These are phyloP conservation scores for Cunninghamia lanceolata DNA, from an alignment of 75 land plant genomes.

Conservation along the genomic window DNA sequence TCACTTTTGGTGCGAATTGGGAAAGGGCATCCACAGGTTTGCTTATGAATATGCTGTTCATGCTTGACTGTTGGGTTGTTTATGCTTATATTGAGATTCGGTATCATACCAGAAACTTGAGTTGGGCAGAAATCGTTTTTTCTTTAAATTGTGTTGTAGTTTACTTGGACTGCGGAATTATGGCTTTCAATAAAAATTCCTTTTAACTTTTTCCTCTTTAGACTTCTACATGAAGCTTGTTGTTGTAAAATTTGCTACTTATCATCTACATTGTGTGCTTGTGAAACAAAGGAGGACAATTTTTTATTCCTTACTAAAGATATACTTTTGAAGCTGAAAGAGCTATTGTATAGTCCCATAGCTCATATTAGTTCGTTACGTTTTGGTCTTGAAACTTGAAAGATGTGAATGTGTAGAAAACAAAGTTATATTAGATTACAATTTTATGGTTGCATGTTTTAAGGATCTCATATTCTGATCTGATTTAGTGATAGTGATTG, in stretches of 20 bases:
- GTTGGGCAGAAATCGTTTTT: background rate
- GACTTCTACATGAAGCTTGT: background rate
- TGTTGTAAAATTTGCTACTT: background rate
- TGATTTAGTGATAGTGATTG: background rate
- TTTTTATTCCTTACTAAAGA: no score
- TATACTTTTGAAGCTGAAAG: background rate
- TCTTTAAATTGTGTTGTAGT: background rate
- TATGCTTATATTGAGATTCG: background rate
- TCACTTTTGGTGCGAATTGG: constrained; percentile 89
- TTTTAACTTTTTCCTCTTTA: background rate
- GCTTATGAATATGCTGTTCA: background rate
- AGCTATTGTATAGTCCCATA: background rate
- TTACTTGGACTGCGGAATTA: background rate
- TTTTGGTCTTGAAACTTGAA: background rate
- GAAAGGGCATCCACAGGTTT: constrained; percentile 90
- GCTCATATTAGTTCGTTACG: background rate
- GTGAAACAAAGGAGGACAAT: background rate
- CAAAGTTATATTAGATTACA: background rate
- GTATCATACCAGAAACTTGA: background rate
- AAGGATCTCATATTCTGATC: background rate
- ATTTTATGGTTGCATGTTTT: background rate
- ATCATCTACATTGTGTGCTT: background rate
- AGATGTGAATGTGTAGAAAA: background rate
- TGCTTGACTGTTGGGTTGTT: background rate
- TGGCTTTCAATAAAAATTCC: background rate